phyloP scores from a whole-genome alignment of 2,329 filamentous ascomycete genomes.

The Alternaria novae-zelandiae region DNA sequence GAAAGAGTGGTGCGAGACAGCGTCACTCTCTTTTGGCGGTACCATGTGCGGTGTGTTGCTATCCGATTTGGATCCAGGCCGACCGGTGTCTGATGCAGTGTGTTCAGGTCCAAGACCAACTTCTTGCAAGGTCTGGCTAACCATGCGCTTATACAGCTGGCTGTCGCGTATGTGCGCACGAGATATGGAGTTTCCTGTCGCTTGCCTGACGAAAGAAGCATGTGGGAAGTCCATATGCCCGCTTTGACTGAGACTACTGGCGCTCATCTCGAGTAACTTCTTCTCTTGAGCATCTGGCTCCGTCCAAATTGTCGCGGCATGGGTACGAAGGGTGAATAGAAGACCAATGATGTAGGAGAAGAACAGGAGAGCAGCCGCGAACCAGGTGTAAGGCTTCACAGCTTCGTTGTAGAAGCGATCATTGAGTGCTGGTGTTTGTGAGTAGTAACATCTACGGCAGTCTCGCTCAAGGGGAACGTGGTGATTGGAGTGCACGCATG shows the following conservation, averaged over 20 bases:
- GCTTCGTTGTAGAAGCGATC: constrained; percentile 91
- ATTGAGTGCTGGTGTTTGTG: constrained; percentile 80
- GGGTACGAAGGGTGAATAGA: constrained; percentile 93
- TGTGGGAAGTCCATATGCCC: constrained; percentile 39
- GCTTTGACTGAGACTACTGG: constrained; percentile 43
- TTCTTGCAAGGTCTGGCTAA: constrained; percentile 87
- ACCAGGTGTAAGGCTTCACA: constrained; percentile 91
- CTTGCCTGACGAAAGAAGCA: constrained; percentile 37
- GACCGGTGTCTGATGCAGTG: constrained; percentile 52
- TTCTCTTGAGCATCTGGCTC: constrained; percentile 63
- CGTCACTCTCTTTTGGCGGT: constrained; percentile 44
- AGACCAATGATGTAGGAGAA: constrained; percentile 92
- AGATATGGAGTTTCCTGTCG: constrained; percentile 36
- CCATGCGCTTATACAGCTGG: constrained; percentile 88
- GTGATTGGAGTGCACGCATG: constrained; percentile 62
- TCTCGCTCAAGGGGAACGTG: constrained; percentile 64
- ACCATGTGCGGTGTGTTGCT: constrained; percentile 44
- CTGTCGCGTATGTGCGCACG: constrained; percentile 78
- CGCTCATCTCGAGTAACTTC: constrained; percentile 50
- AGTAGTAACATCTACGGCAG: constrained; percentile 93
- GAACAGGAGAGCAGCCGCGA: constrained; percentile 84
- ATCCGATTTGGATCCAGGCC: constrained; percentile 29
- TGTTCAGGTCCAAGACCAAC: constrained; percentile 69
- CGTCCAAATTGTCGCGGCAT: constrained; percentile 97
- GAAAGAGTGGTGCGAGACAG: constrained; percentile 54